These are phyloP conservation scores for Epichloe typhina DNA, from an alignment of 2,329 filamentous ascomycete genomes.

Conservation along the genomic window DNA sequence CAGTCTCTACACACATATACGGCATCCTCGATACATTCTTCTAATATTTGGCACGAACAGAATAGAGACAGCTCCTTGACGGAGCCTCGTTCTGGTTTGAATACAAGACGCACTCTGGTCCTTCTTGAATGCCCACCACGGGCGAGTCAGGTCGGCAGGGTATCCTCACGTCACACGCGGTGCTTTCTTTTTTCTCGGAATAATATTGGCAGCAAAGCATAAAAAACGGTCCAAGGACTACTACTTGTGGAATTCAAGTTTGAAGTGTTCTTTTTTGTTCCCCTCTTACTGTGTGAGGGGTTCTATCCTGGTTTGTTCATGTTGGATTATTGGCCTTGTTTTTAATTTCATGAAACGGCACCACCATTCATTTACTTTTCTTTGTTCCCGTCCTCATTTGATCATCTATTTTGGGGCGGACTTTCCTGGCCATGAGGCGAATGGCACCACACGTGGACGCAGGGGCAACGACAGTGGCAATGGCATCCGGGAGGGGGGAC, in stretches of 20 bases:
- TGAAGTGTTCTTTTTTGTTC: background rate
- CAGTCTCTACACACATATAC: constrained; percentile 3
- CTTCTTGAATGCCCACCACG: background rate
- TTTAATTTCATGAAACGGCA: background rate
- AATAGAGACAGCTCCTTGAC: constrained; percentile 1
- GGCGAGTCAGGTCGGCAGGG: background rate
- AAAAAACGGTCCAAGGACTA: background rate
- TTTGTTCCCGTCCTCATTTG: background rate
- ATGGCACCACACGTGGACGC: constrained; percentile 1
- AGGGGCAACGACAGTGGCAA: background rate
- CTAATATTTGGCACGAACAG: constrained; percentile 3
- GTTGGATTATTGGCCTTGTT: background rate
- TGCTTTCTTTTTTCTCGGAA: constrained; percentile 1
- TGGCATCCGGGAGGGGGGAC: too few relatives aligned
- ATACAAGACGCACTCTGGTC: background rate
- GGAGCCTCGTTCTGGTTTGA: constrained; percentile 2
- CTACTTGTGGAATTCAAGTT: background rate
- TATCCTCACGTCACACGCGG: background rate
- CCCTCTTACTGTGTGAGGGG: background rate
- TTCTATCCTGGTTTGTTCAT: background rate
- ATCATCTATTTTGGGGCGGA: background rate
- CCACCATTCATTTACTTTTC: constrained; percentile 1
- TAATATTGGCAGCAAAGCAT: constrained; percentile 1
- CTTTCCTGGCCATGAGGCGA: constrained; percentile 2
- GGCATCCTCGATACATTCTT: constrained; percentile 5